phyloP scores from a whole-genome alignment of 225 moss, liverwort and hornwort species.

The Physcomitrellopsis africana region DNA sequence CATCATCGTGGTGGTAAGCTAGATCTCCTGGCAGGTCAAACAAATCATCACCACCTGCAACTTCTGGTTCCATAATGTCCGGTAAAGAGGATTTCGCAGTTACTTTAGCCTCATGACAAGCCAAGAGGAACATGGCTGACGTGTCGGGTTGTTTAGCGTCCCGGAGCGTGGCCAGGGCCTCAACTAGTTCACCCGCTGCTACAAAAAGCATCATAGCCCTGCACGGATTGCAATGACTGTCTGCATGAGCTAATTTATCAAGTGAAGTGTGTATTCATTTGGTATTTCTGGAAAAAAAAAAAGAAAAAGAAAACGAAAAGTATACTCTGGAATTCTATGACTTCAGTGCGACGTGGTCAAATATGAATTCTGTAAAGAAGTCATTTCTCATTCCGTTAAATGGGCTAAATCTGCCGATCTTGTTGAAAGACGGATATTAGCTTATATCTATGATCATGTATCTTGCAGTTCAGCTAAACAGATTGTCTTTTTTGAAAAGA shows the following conservation, averaged over 20 bases:
- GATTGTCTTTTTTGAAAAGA: neutral
- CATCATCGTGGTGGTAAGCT: slow-evolving; percentile 64
- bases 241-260: neutral
- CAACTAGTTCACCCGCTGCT: slow-evolving; percentile 85
- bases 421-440: neutral
- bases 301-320: neutral
- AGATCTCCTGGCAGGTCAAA: slow-evolving; percentile 88
- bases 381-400: neutral
- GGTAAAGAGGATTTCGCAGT: slow-evolving; percentile 36
- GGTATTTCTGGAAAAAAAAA: neutral
- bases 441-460: slow-evolving; percentile 7
- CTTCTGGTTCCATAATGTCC: slow-evolving; percentile 34
- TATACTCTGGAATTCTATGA: neutral
- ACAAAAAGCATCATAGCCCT: slow-evolving; percentile 97
- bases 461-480: slow-evolving; percentile 1
- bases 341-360: neutral
- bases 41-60: slow-evolving; percentile 33
- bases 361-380: neutral
- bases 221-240: slow-evolving; percentile 24
- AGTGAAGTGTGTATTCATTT: neutral
- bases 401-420: neutral
- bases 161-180: slow-evolving; percentile 81
- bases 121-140: slow-evolving; percentile 91
- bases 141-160: slow-evolving; percentile 94
- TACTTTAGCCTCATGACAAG: slow-evolving; percentile 92